These are phyloP conservation scores for Linaria vulgaris DNA, from an alignment of 257 asterid species.

Conservation along the genomic window DNA sequence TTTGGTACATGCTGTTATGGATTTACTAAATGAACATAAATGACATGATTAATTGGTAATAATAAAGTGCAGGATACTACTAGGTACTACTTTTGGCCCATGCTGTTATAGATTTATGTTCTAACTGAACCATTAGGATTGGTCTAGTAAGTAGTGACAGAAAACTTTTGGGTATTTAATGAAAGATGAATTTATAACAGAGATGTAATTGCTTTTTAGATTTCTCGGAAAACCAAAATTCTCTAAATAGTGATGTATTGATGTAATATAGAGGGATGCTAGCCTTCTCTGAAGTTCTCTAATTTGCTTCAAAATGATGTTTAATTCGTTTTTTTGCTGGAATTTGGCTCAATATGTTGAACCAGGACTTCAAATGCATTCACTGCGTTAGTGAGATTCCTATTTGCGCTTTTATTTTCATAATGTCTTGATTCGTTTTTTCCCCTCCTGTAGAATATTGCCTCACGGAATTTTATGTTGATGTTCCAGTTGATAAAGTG, in stretches of 20 bases:
- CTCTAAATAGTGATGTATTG: neutral
- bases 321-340: neutral
- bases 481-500: slow-evolving; percentile 69
- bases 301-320: neutral
- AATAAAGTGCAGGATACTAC: neutral
- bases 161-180: no score
- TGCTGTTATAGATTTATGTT: no score
- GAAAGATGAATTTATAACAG: no score
- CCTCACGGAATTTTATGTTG: slow-evolving; percentile 24
- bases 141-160: no score
- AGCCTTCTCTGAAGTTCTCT: neutral
- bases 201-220: neutral
- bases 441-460: slow-evolving; percentile 7
- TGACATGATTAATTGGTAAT: no score
- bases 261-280: no score
- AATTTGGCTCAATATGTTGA: neutral
- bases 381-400: slow-evolving; percentile 9
- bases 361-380: neutral
- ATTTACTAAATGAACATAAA: no score
- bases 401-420: slow-evolving; percentile 1
- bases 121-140: no score
- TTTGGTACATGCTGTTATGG: neutral
- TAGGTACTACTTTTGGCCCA: neutral
- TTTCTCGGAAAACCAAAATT: neutral
- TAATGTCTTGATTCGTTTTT: neutral